Percentiles rank a stretch among this genome's conserved stretches.
These are phyloP conservation scores for Pichia norvegensis DNA, from an alignment of 1,139 yeast genomes.

Conservation along the genomic window DNA sequence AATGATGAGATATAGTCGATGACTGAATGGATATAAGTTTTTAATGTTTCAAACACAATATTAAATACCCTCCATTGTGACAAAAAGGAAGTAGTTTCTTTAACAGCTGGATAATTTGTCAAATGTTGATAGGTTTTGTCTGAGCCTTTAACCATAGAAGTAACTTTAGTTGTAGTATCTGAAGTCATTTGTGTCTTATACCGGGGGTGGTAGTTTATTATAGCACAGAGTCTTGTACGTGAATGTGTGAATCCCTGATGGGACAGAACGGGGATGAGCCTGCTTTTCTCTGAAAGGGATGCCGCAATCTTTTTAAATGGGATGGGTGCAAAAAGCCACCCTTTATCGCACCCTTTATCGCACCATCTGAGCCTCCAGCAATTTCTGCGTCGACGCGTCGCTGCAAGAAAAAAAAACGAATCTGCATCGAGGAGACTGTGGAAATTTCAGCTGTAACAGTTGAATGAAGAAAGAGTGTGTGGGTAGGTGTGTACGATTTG, in stretches of 20 bases:
- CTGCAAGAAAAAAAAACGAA: too few species aligned
- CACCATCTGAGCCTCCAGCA: too few species aligned
- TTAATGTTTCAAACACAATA: slow-evolving; percentile 7
- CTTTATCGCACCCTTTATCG: too few species aligned
- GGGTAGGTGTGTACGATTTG: background rate
- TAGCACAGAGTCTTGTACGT: background rate
- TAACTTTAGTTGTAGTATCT: background rate
- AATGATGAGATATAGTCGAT: slow-evolving; percentile 11
- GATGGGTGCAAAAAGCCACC: too few species aligned
- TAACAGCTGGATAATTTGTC: slow-evolving; percentile 16
- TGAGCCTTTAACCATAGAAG: background rate
- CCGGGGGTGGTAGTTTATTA: background rate
- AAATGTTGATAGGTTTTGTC: slow-evolving; percentile 15
- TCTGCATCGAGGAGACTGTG: background rate
- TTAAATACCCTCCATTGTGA: slow-evolving; percentile 9
- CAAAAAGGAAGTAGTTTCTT: slow-evolving; percentile 13
- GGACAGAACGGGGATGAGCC: background rate
- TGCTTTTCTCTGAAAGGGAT: slow-evolving; percentile 20
- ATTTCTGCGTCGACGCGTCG: background rate
- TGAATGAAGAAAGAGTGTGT: background rate
- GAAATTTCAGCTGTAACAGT: background rate
- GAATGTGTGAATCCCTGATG: background rate
- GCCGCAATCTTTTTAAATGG: too few species aligned
- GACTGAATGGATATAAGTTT: slow-evolving; percentile 5
- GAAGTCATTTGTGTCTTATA: background rate